A percentile compares a stretch with the other conserved stretches of the same genome.
Evolutionary conservation across 805 yeast species (phyloP).

Genomic region (Saturnispora besseyi): DNA sequence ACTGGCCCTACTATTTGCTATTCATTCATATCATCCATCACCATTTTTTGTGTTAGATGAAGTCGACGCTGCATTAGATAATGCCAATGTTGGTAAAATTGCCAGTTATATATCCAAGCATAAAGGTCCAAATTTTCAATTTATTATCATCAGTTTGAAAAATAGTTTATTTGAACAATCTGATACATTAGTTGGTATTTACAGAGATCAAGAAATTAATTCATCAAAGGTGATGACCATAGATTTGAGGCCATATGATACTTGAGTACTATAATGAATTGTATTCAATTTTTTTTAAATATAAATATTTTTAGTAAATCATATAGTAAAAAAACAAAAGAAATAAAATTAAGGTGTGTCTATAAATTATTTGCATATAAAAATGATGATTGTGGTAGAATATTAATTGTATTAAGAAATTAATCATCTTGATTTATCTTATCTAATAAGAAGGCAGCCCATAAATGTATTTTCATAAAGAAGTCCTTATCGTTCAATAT

Average conservation of each 20-base stretch:
- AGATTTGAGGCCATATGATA: slow-evolving; percentile 56
- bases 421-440: slow-evolving; percentile 11
- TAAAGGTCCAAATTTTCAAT: slow-evolving; percentile 74
- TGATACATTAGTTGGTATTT: slow-evolving; percentile 88
- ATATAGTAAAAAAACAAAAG: background rate
- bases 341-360: background rate
- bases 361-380: background rate
- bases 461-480: slow-evolving; percentile 51
- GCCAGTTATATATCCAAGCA: slow-evolving; percentile 77
- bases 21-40: slow-evolving; percentile 84
- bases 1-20: slow-evolving; percentile 79
- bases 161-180: slow-evolving; percentile 80
- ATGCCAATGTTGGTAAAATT: slow-evolving; percentile 73
- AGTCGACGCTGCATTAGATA: slow-evolving; percentile 96
- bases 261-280: background rate
- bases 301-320: background rate
- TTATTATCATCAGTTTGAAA: slow-evolving; percentile 87
- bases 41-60: slow-evolving; percentile 96
- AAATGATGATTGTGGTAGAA: background rate
- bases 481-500: slow-evolving; percentile 45
- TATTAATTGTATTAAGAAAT: background rate
- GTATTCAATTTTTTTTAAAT: background rate
- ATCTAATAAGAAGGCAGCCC: slow-evolving; percentile 48
- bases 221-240: slow-evolving; percentile 66
- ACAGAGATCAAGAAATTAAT: slow-evolving; percentile 67